Percentiles rank a stretch among this genome's conserved stretches.
These are phyloP conservation scores for Monosporozyma servazzii DNA, from an alignment of 805 yeast genomes.

Conservation along the genomic window DNA sequence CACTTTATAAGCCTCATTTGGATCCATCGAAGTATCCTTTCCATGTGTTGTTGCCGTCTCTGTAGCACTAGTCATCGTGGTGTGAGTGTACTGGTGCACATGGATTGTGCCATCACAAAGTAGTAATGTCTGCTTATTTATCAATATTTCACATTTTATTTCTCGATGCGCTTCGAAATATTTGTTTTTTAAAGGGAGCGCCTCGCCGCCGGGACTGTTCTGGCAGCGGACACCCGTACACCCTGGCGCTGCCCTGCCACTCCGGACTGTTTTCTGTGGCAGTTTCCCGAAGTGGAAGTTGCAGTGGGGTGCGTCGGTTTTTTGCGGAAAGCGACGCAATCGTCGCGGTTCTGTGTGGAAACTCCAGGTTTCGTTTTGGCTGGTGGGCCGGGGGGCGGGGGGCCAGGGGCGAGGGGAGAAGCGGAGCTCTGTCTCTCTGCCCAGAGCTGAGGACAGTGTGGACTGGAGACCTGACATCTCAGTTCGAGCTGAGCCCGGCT, in stretches of 20 bases:
- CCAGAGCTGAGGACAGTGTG: too few species aligned
- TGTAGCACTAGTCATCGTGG: background rate
- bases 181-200: background rate
- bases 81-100: background rate
- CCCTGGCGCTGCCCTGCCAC: too few species aligned
- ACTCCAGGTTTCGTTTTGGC: too few species aligned
- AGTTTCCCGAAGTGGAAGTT: background rate
- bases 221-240: background rate
- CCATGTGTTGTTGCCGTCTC: background rate
- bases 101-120: background rate
- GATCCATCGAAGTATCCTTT: background rate
- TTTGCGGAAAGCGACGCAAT: background rate
- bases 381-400: too few species aligned
- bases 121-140: too few species aligned
- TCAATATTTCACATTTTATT: too few species aligned
- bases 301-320: background rate
- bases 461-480: too few species aligned
- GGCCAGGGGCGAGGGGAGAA: too few species aligned
- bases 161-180: slow-evolving; percentile 1
- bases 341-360: too few species aligned
- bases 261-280: background rate
- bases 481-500: too few species aligned
- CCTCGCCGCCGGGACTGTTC: too few species aligned
- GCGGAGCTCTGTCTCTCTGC: too few species aligned
- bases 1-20: slow-evolving; percentile 20